These are phyloP conservation scores for Lippia alba DNA, from an alignment of 305 asterid genomes.

Conservation along the genomic window DNA sequence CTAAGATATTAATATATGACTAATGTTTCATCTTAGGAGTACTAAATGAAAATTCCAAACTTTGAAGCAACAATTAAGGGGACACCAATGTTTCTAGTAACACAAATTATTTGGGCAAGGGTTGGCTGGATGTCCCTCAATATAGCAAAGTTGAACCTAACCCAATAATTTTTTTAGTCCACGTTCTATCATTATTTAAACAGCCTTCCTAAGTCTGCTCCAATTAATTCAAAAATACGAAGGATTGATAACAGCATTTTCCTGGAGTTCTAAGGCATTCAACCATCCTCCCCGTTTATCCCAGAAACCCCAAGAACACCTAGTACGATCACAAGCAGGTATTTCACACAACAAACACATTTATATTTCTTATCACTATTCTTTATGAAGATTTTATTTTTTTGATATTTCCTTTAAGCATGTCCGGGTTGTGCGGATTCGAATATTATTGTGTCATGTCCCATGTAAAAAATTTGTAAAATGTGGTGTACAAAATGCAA, in stretches of 20 bases:
- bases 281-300: conserved; percentile 15
- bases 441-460: too few relatives aligned
- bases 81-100: background rate
- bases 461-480: too few relatives aligned
- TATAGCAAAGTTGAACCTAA: conserved; percentile 24
- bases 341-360: background rate
- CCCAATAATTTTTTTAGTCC: background rate
- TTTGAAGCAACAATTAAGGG: conserved; percentile 22
- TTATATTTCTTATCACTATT: too few relatives aligned
- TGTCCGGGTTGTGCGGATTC: too few relatives aligned
- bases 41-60: conserved; percentile 15
- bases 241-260: background rate
- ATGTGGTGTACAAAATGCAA: too few relatives aligned
- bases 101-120: conserved; percentile 4
- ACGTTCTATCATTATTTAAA: conserved; percentile 28
- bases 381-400: too few relatives aligned
- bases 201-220: background rate
- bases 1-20: background rate
- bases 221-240: background rate
- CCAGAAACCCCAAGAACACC: conserved; percentile 11
- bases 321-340: background rate
- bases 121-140: conserved; percentile 29
- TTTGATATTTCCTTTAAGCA: too few relatives aligned
- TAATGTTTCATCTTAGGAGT: background rate
- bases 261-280: conserved; percentile 24